Conservation (phyloP, 202 grass and related monocot genomes). For the Digitaria exilis region DNA sequence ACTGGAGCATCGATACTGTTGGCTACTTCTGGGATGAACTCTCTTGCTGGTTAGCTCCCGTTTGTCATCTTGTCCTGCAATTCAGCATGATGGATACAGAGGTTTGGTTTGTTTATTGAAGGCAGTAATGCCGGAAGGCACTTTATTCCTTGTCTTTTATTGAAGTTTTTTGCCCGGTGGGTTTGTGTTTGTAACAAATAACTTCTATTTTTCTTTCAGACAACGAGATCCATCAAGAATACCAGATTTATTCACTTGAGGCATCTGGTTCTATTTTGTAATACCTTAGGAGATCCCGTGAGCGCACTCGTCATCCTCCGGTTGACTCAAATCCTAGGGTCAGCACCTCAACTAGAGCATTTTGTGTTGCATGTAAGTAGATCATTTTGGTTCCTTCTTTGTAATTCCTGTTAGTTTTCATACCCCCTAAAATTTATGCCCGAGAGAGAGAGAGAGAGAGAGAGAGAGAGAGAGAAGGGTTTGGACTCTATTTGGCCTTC, state of each 20-base stretch:
- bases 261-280: neutral
- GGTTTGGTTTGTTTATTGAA: neutral
- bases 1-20: neutral
- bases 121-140: no score
- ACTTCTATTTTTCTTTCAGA: neutral
- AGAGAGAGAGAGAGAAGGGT: no score
- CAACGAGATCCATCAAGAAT: neutral
- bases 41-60: neutral
- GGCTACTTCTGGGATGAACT: neutral
- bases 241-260: neutral
- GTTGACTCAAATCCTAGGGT: neutral
- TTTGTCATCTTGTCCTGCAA: neutral
- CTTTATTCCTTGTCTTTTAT: no score
- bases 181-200: no score
- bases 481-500: no score
- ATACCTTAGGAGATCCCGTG: neutral
- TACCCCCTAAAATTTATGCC: neutral
- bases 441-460: no score
- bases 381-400: neutral
- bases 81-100: neutral
- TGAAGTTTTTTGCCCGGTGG: no score
- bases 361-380: neutral
- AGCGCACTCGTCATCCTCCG: neutral
- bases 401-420: neutral
- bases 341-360: neutral